Conservation (phyloP, 495 filamentous ascomycete genomes). For the Tuber umbilicatum region DNA sequence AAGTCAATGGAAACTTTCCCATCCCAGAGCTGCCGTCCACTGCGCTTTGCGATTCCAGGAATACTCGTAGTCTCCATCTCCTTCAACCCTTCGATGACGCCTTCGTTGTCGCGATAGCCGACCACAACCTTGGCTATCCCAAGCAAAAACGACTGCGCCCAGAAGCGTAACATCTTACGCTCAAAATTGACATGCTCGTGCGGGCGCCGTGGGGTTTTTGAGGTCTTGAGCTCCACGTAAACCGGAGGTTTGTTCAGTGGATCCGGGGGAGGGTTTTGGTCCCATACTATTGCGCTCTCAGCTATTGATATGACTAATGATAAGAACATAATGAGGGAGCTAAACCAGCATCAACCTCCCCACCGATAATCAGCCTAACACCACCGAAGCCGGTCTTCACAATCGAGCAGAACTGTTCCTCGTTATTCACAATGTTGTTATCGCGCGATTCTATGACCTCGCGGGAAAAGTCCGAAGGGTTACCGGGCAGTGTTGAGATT, state of each 20-base stretch:
- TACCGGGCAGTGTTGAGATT: slow-evolving; percentile 62
- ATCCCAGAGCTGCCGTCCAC: slow-evolving; percentile 67
- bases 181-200: slow-evolving; percentile 69
- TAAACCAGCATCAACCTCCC: slow-evolving; percentile 86
- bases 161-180: slow-evolving; percentile 85
- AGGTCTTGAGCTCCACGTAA: slow-evolving; percentile 94
- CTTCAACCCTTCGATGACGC: slow-evolving; percentile 62
- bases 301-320: slow-evolving; percentile 8
- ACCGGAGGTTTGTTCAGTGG: slow-evolving; percentile 59
- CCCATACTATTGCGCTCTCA: slow-evolving; percentile 18
- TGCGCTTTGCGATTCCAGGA: slow-evolving; percentile 61
- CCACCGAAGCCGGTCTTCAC: slow-evolving; percentile 78
- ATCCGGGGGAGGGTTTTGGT: slow-evolving; percentile 44
- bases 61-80: slow-evolving; percentile 73
- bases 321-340: slow-evolving; percentile 5
- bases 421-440: slow-evolving; percentile 67
- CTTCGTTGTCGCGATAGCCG: slow-evolving; percentile 70
- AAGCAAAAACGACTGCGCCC: slow-evolving; percentile 92
- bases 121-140: slow-evolving; percentile 88
- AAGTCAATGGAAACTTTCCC: slow-evolving; percentile 89
- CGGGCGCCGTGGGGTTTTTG: slow-evolving; percentile 58
- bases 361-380: slow-evolving; percentile 67
- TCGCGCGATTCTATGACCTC: slow-evolving; percentile 72
- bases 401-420: slow-evolving; percentile 89
- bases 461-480: slow-evolving; percentile 64